These are phyloP conservation scores for Ceratocystis variospora DNA, from an alignment of 2,329 filamentous ascomycete genomes.

Conservation along the genomic window DNA sequence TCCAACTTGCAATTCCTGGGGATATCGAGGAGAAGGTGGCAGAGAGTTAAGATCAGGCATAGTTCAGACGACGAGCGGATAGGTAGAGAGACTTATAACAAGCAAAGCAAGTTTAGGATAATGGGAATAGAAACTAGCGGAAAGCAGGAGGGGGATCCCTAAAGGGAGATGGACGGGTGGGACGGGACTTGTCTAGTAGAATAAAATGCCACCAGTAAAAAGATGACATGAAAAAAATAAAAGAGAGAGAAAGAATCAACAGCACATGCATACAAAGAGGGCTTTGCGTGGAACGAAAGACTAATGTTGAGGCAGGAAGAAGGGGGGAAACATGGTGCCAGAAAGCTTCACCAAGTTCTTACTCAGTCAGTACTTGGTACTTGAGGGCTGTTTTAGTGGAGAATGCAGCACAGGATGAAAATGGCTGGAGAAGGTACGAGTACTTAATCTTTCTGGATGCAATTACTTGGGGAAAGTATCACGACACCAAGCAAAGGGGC, in stretches of 20 bases:
- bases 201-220: not conserved
- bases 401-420: not conserved
- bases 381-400: not conserved
- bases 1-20: conserved; percentile 27
- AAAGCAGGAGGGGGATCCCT: not conserved
- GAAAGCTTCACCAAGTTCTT: not conserved
- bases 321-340: not conserved
- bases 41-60: conserved; percentile 47
- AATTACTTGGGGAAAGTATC: not conserved
- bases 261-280: not conserved
- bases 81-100: not conserved
- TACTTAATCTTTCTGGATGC: no score
- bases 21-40: conserved; percentile 33
- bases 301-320: not conserved
- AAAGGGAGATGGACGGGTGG: not conserved
- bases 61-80: conserved; percentile 10
- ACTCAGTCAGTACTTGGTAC: not conserved
- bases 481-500: not conserved
- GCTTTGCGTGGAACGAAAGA: not conserved
- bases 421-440: not conserved
- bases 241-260: not conserved
- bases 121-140: not conserved
- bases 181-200: no score
- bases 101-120: not conserved
- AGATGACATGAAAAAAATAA: not conserved